Base-by-base conservation (phyloP, 768 basidiomycete species). In the Russula abietina region DNA sequence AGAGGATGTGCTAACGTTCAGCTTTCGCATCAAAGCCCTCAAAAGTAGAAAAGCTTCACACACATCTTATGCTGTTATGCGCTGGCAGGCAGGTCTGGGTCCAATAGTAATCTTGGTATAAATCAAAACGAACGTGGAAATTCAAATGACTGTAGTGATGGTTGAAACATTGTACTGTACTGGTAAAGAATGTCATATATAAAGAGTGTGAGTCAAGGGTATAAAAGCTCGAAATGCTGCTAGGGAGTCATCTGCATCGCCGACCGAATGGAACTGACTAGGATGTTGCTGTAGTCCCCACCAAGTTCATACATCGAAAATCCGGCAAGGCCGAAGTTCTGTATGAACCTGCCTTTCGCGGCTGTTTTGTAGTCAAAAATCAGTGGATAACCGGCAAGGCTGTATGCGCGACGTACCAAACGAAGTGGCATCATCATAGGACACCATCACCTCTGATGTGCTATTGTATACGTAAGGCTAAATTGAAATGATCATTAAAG, bases 401-500 rank as follows among this genome's bases (percentile, higher is more conserved):
- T 4, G 36, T 17, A n/a, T 2, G 33, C 4, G 16, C 17, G 28
- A 26, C 56, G 4, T 59, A 63, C 62, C 72, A 65, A 86, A 87
- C 0, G 88, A 87, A 53, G 75, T 67, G 0, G 82, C 70, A 65
- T 88, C 75, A 62, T 91, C 89, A 67, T 81, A 91, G 1, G 88
- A 81, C 38, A 91, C 77, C 75, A 86, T 78, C 57, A 83, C 73
- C 49, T 83, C 74, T 0, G 78, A 76, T 1, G 74, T 74, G 46
- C 77, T 62, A 70, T 87, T 79, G 72, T 88, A 90, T 28, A 89
- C 79, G 62, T 80, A 88, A 1, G 88, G 85, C 89, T 91, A 69
- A 22, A 26, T 41, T 14, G n/a, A 33, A 41, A 55, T 32, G 41
- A 33, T 48, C 26, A 6, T 16, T 9, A 39, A 68, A 36, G 59